Percentiles rank a stretch among this genome's conserved stretches.
Conservation (phyloP, 75 land plant genomes). For the Picea glauca region DNA sequence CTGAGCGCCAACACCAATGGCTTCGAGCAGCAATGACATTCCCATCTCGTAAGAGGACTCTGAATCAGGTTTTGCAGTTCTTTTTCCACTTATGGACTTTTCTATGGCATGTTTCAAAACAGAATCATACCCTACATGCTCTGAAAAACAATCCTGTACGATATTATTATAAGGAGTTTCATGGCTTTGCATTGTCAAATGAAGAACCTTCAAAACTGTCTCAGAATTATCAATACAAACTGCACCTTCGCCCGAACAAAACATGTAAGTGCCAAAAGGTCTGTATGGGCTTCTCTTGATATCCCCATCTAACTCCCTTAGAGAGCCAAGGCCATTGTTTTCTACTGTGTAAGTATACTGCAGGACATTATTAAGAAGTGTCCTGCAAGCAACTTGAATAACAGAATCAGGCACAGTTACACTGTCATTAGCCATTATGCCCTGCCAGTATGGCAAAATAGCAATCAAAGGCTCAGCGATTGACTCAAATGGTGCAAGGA, state of each 20-base stretch:
- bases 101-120: background rate
- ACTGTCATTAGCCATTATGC: background rate
- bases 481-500: constrained; percentile 42
- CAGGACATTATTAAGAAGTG: background rate
- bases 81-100: background rate
- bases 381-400: constrained; percentile 3
- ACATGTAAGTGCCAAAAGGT: constrained; percentile 56
- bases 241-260: constrained; percentile 27
- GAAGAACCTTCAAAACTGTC: constrained; percentile 53
- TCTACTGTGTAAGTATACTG: background rate
- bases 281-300: constrained; percentile 37
- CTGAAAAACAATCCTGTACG: background rate
- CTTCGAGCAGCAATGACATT: background rate
- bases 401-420: too few species aligned
- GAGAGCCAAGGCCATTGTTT: too few species aligned
- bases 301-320: too few species aligned
- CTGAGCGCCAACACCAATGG: background rate
- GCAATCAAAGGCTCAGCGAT: constrained; percentile 21
- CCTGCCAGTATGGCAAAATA: constrained; percentile 23
- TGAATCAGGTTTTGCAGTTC: background rate
- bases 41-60: background rate
- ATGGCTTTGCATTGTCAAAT: constrained; percentile 11
- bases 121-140: background rate
- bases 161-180: background rate
- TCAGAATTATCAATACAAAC: constrained; percentile 38